Conservation (phyloP, 805 yeast genomes). For the Candida boidinii region DNA sequence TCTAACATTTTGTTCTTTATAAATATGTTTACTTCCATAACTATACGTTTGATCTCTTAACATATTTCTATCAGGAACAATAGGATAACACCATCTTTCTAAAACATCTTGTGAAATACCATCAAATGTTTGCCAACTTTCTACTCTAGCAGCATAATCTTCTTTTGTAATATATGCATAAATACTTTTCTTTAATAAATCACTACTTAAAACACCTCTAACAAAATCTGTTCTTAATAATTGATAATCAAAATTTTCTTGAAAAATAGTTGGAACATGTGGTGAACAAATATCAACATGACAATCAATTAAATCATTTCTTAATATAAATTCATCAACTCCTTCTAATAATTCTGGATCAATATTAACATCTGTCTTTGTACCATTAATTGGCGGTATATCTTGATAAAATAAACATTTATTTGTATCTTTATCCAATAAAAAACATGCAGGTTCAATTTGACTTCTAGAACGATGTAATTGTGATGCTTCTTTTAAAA, state of each 20-base stretch:
- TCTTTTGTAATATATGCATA: constrained; percentile 78
- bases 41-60: constrained; percentile 63
- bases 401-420: constrained; percentile 82
- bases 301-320: constrained; percentile 94
- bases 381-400: constrained; percentile 47
- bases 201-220: constrained; percentile 83
- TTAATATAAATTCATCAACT: constrained; percentile 66
- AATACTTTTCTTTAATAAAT: constrained; percentile 81
- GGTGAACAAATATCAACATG: constrained; percentile 94
- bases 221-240: constrained; percentile 79
- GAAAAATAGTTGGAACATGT: constrained; percentile 90
- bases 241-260: constrained; percentile 94
- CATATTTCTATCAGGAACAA: constrained; percentile 80
- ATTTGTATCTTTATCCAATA: constrained; percentile 63
- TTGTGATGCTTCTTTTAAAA: constrained; percentile 76
- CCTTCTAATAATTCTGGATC: constrained; percentile 80
- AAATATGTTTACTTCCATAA: constrained; percentile 78
- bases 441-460: constrained; percentile 76
- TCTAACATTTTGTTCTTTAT: constrained; percentile 82
- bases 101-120: constrained; percentile 85
- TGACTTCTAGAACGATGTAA: constrained; percentile 77
- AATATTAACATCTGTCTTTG: constrained; percentile 44
- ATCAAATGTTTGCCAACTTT: constrained; percentile 88
- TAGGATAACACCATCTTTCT: constrained; percentile 89
- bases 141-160: constrained; percentile 91